Conservation (phyloP, 768 basidiomycete genomes). For the Termitomyces sp. region DNA sequence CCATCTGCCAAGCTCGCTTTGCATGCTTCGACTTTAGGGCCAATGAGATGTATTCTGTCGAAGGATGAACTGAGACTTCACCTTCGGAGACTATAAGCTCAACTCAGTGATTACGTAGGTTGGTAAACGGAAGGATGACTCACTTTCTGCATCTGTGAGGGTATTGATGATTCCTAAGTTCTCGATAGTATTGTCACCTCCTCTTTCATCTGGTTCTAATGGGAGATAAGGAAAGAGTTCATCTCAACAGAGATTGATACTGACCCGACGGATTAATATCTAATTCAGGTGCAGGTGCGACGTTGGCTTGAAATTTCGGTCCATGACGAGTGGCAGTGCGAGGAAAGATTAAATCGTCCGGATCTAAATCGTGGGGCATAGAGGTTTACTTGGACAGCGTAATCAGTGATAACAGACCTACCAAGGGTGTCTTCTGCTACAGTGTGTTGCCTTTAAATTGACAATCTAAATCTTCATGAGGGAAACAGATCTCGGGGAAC, state of each 20-base stretch:
- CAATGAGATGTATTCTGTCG: neutral
- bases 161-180: slow-evolving; percentile 59
- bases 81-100: slow-evolving; percentile 46
- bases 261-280: slow-evolving; percentile 35
- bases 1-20: slow-evolving; percentile 51
- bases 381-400: slow-evolving; percentile 3
- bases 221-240: neutral
- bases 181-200: slow-evolving; percentile 68
- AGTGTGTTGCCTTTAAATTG: slow-evolving; percentile 65
- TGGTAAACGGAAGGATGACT: slow-evolving; percentile 20
- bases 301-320: slow-evolving; percentile 74
- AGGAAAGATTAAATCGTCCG: slow-evolving; percentile 95
- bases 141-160: slow-evolving; percentile 65
- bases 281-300: slow-evolving; percentile 40
- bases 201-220: slow-evolving; percentile 58
- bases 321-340: slow-evolving; percentile 89
- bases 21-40: slow-evolving; percentile 57
- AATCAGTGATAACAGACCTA: slow-evolving; percentile 25
- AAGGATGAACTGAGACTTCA: slow-evolving; percentile 18
- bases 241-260: neutral
- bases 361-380: slow-evolving; percentile 49
- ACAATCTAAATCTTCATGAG: neutral
- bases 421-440: slow-evolving; percentile 89
- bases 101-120: slow-evolving; percentile 18
- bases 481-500: slow-evolving; percentile 19